Percentiles rank a stretch among this genome's conserved stretches.
phyloP scores from a whole-genome alignment of 2,329 filamentous ascomycete species.

The Parascedosporium putredinis region DNA sequence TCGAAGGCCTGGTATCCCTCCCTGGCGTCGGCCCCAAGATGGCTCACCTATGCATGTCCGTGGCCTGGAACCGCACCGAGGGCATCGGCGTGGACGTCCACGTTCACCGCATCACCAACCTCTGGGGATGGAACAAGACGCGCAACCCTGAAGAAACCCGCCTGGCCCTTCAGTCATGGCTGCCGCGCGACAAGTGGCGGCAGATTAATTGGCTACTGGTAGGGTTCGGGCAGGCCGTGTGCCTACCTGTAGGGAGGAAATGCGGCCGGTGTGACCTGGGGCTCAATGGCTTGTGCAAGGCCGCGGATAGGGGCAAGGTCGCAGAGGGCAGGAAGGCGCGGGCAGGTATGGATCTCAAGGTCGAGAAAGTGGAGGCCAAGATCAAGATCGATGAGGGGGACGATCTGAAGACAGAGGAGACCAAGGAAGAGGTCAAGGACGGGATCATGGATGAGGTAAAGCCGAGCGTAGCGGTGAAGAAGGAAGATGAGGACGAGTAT shows the following conservation, averaged over 20 bases:
- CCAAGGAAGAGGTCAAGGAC: slow-evolving; percentile 18
- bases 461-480: slow-evolving; percentile 6
- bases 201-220: slow-evolving; percentile 88
- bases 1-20: slow-evolving; percentile 63
- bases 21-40: slow-evolving; percentile 92
- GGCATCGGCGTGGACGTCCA: slow-evolving; percentile 93
- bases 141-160: slow-evolving; percentile 76
- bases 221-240: slow-evolving; percentile 79
- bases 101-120: slow-evolving; percentile 86
- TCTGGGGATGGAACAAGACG: slow-evolving; percentile 86
- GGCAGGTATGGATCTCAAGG: slow-evolving; percentile 15
- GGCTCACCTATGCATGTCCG: slow-evolving; percentile 79
- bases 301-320: slow-evolving; percentile 57
- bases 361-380: slow-evolving; percentile 15
- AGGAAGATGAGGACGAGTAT: slow-evolving; percentile 2
- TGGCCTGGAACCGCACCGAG: slow-evolving; percentile 51
- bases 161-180: slow-evolving; percentile 64
- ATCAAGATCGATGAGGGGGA: slow-evolving; percentile 19
- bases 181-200: slow-evolving; percentile 77
- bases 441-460: background rate
- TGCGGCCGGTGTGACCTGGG: slow-evolving; percentile 85
- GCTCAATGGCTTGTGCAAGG: slow-evolving; percentile 62
- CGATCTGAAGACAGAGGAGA: too few species aligned
- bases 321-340: slow-evolving; percentile 42
- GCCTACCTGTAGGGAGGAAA: slow-evolving; percentile 64